A percentile compares a stretch with the other conserved stretches of the same genome.
Conservation (phyloP, 805 yeast species). For the Torulaspora maleeae region DNA sequence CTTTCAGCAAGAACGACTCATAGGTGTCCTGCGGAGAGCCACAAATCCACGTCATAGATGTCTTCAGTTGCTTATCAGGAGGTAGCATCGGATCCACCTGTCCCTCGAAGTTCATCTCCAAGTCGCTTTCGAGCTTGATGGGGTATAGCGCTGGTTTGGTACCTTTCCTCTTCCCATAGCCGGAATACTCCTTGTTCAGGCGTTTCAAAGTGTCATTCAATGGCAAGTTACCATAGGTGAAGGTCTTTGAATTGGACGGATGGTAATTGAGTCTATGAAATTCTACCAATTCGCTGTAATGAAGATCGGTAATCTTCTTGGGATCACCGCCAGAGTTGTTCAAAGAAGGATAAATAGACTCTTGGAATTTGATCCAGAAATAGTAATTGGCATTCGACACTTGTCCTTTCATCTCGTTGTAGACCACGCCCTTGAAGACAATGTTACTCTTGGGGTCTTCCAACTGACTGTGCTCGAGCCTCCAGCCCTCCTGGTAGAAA, state of each 20-base stretch:
- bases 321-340: slow-evolving; percentile 97
- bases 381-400: slow-evolving; percentile 82
- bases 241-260: slow-evolving; percentile 83
- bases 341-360: slow-evolving; percentile 75
- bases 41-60: slow-evolving; percentile 84
- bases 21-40: slow-evolving; percentile 69
- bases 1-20: slow-evolving; percentile 65
- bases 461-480: slow-evolving; percentile 69
- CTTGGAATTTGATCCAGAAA: slow-evolving; percentile 79
- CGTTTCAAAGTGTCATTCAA: slow-evolving; percentile 54
- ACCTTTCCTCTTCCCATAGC: slow-evolving; percentile 49
- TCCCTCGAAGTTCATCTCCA: slow-evolving; percentile 48
- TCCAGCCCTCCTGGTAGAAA: slow-evolving; percentile 96
- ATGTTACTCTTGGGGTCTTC: slow-evolving; percentile 57
- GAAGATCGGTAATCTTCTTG: slow-evolving; percentile 61
- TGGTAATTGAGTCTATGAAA: slow-evolving; percentile 78
- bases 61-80: slow-evolving; percentile 62
- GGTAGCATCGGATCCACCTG: slow-evolving; percentile 79
- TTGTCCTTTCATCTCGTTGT: slow-evolving; percentile 98
- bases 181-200: slow-evolving; percentile 46
- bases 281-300: slow-evolving; percentile 68
- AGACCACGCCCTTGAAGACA: slow-evolving; percentile 89
- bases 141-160: slow-evolving; percentile 38
- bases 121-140: slow-evolving; percentile 37
- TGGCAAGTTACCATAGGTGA: slow-evolving; percentile 80